phyloP scores from a whole-genome alignment of 75 land plant genomes.

The Picea sitchensis region DNA sequence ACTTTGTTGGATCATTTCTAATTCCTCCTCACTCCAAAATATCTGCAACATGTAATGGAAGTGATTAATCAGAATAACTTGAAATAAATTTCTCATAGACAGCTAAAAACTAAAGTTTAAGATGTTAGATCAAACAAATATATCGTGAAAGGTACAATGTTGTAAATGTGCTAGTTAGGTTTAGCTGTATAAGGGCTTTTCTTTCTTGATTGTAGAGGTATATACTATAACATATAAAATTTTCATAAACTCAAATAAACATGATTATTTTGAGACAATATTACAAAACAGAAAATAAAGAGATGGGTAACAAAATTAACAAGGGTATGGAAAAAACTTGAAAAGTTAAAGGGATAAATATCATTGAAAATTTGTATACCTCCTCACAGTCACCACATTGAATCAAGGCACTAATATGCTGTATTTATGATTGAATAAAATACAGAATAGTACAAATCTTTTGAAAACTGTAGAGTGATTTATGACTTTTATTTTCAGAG shows the following conservation, averaged over 20 bases:
- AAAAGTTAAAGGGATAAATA: background rate
- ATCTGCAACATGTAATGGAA: conserved; percentile 36
- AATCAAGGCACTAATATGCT: background rate
- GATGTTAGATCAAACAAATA: background rate
- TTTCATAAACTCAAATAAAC: background rate
- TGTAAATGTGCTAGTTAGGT: background rate
- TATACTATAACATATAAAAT: background rate
- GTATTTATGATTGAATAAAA: no score
- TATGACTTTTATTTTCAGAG: no score
- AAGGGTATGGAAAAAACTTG: background rate
- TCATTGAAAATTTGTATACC: background rate
- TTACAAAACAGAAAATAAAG: background rate
- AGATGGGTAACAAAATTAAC: background rate
- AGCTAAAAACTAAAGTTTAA: background rate
- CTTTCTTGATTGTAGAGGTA: background rate
- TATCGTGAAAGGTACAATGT: background rate
- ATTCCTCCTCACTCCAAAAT: conserved; percentile 76
- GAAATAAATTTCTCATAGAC: background rate
- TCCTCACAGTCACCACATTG: background rate
- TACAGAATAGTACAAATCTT: no score
- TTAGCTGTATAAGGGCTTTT: background rate
- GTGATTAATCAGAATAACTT: conserved; percentile 1
- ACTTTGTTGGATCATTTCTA: conserved; percentile 61
- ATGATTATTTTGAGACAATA: background rate
- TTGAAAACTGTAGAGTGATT: no score